Evolutionary conservation across 805 yeast species (phyloP).

Genomic region (Nakazawaea ernobii): DNA sequence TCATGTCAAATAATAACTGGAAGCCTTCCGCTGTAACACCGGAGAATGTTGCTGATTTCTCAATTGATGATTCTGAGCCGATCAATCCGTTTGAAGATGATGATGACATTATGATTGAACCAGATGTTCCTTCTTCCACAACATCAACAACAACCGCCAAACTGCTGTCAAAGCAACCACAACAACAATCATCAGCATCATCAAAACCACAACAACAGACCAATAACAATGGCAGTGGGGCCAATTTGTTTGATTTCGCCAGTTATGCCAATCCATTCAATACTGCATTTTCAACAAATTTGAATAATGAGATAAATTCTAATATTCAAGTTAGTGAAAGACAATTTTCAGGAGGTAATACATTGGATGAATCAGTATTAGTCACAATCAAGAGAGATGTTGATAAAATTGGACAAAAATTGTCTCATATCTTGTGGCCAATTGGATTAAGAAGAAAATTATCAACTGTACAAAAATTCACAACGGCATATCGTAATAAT

Average conservation of each 20-base stretch:
- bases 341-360: conserved; percentile 52
- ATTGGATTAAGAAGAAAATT: conserved; percentile 25
- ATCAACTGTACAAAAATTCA: conserved; percentile 20
- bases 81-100: conserved; percentile 19
- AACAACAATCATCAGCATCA: neutral
- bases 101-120: conserved; percentile 27
- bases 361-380: conserved; percentile 50
- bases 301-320: conserved; percentile 22
- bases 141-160: neutral
- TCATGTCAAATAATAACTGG: conserved; percentile 6
- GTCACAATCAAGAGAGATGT: conserved; percentile 36
- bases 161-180: neutral
- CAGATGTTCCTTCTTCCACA: conserved; percentile 19
- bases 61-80: conserved; percentile 14
- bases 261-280: conserved; percentile 28
- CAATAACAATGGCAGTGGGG: neutral
- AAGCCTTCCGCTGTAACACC: conserved; percentile 8
- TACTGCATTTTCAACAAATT: conserved; percentile 14
- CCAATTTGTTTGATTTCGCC: conserved; percentile 21
- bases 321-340: conserved; percentile 34
- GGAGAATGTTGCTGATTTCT: conserved; percentile 15
- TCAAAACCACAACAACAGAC: conserved; percentile 5
- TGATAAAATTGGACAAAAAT: conserved; percentile 26
- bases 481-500: conserved; percentile 9
- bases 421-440: conserved; percentile 31